Percentiles rank a stretch among this genome's conserved stretches.
Conservation (phyloP, 192 early-diverging fungal genomes). For the Gamsiella multidivaricata region DNA sequence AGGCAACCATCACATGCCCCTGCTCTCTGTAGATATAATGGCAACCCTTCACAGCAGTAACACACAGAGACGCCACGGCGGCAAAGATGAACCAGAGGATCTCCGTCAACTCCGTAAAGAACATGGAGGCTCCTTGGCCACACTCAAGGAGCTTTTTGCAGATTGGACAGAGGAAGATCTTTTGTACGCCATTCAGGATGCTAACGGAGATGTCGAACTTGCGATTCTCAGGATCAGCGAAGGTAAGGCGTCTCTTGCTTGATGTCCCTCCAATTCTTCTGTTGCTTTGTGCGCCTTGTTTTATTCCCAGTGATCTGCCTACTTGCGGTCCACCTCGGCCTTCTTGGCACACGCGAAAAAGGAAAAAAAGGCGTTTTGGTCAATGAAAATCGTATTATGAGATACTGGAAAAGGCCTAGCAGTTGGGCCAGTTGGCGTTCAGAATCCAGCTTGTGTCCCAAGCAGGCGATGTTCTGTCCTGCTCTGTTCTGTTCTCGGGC, state of each 20-base stretch:
- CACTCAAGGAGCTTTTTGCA: conserved; percentile 77
- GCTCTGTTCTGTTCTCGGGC: no score
- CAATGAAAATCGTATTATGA: no score
- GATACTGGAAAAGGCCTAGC: no score
- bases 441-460: no score
- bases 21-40: conserved; percentile 12
- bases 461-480: no score
- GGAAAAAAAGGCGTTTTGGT: no score
- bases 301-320: background rate
- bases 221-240: conserved; percentile 86
- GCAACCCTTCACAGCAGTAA: conserved; percentile 29
- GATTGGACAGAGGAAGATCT: conserved; percentile 93
- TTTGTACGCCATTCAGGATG: conserved; percentile 85
- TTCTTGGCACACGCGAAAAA: no score
- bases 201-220: conserved; percentile 84
- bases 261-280: background rate
- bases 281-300: background rate
- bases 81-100: conserved; percentile 65
- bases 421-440: no score
- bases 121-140: conserved; percentile 69
- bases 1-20: background rate
- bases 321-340: no score
- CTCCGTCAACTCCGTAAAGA: conserved; percentile 70
- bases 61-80: conserved; percentile 46
- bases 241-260: conserved; percentile 70